Evolutionary conservation across 352 stramenopile genomes (phyloP).

Genomic region (Paralagenidium karlingii): DNA sequence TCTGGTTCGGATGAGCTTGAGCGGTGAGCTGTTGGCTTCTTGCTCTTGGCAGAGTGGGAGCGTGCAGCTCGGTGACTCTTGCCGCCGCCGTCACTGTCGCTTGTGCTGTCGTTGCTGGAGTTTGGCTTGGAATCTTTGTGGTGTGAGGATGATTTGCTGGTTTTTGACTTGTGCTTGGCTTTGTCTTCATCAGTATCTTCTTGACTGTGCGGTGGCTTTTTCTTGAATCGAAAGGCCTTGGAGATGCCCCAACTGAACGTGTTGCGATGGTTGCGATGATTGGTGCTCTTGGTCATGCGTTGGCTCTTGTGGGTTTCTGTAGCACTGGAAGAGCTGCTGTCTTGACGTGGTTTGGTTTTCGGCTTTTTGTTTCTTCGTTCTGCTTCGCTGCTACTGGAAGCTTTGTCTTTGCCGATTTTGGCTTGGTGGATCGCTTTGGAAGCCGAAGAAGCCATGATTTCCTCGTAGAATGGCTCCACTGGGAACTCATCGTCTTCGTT

Average conservation of each 20-base stretch:
- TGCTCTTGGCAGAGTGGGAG: too few relatives aligned
- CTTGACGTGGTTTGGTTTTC: conserved; percentile 5
- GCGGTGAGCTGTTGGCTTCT: too few relatives aligned
- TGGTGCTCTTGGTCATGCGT: conserved; percentile 5
- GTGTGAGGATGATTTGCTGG: conserved; percentile 7
- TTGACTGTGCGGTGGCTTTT: conserved; percentile 6
- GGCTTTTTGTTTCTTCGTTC: conserved; percentile 5
- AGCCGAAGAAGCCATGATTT: conserved; percentile 54
- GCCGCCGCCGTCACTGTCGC: too few relatives aligned
- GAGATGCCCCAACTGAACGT: conserved; percentile 61
- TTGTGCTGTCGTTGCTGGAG: too few relatives aligned
- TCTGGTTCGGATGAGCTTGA: too few relatives aligned
- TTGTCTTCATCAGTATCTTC: conserved; percentile 1
- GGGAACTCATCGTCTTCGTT: conserved; percentile 48
- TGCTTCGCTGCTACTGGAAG: not conserved
- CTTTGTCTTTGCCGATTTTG: conserved; percentile 1
- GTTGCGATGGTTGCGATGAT: conserved; percentile 21
- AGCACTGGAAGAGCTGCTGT: not conserved
- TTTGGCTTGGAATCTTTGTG: too few relatives aligned
- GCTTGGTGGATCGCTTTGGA: conserved; percentile 5
- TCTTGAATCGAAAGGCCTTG: conserved; percentile 53
- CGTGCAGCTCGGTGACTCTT: too few relatives aligned
- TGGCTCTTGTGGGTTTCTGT: conserved; percentile 9
- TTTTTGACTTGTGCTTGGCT: not conserved
- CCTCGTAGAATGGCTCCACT: too few relatives aligned